Evolutionary conservation across 2,329 filamentous ascomycete species (phyloP).

Genomic region (Penicillium sp.): DNA sequence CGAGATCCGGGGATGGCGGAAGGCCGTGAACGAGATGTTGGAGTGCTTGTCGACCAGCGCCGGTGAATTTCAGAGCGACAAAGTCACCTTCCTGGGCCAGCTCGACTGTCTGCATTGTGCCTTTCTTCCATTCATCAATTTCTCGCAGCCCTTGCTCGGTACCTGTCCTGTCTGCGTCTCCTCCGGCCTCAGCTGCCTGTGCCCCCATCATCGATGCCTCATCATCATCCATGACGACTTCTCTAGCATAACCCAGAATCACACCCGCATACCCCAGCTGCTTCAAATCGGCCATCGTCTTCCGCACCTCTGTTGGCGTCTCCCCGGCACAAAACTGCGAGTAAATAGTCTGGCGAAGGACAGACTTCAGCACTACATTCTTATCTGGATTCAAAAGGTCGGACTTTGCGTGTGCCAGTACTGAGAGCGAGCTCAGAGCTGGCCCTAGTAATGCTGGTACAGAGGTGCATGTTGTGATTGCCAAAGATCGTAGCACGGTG

Average conservation of each 20-base stretch:
- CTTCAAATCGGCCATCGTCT: conserved; percentile 64
- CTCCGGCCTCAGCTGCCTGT: not conserved
- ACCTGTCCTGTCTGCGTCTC: not conserved
- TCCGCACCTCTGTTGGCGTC: conserved; percentile 62
- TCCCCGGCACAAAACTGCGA: conserved; percentile 88
- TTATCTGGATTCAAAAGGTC: conserved; percentile 67
- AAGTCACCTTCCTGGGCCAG: conserved; percentile 51
- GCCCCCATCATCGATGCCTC: conserved; percentile 18
- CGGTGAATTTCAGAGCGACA: conserved; percentile 72
- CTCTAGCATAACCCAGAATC: conserved; percentile 77
- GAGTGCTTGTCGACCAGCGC: conserved; percentile 73
- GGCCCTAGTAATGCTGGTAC: conserved; percentile 56
- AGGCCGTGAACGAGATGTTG: conserved; percentile 60
- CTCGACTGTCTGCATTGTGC: conserved; percentile 67
- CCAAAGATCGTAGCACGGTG: conserved; percentile 14
- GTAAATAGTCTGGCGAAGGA: conserved; percentile 82
- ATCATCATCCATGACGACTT: conserved; percentile 65
- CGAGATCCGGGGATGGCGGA: conserved; percentile 61
- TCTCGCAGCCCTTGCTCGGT: conserved; percentile 16
- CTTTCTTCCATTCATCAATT: conserved; percentile 61
- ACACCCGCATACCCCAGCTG: conserved; percentile 76
- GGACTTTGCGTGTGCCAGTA: conserved; percentile 66
- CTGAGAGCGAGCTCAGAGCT: conserved; percentile 64
- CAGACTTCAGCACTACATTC: conserved; percentile 65
- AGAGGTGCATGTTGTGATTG: conserved; percentile 17